A percentile compares a stretch with the other conserved stretches of the same genome.
These are phyloP conservation scores for Trypanosoma congolense DNA, from an alignment of 208 protist genomes.

Conservation along the genomic window DNA sequence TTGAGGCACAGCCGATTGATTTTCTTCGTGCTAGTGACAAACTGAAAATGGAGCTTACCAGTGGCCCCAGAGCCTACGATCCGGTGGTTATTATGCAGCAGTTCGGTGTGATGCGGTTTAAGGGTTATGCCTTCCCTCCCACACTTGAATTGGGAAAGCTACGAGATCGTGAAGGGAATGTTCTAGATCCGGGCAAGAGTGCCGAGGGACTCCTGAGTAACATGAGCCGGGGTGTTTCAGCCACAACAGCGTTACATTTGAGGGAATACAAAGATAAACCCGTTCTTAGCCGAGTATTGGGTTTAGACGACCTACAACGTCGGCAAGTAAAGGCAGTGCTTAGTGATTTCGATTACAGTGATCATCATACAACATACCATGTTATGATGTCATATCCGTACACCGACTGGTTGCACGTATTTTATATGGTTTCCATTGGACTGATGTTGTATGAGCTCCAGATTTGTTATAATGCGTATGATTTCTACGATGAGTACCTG, in stretches of 20 bases:
- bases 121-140: conserved; percentile 85
- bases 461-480: conserved; percentile 53
- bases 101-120: conserved; percentile 69
- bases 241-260: conserved; percentile 18
- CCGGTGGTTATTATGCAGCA: conserved; percentile 78
- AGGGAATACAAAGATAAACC: conserved; percentile 48
- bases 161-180: conserved; percentile 27
- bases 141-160: conserved; percentile 71
- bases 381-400: conserved; percentile 91
- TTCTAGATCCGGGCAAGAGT: conserved; percentile 3
- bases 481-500: conserved; percentile 87
- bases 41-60: conserved; percentile 53
- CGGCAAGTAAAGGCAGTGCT: conserved; percentile 84
- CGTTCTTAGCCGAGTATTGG: conserved; percentile 55
- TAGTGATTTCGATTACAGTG: conserved; percentile 77
- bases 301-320: conserved; percentile 74
- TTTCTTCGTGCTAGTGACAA: conserved; percentile 56
- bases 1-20: conserved; percentile 73
- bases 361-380: conserved; percentile 76
- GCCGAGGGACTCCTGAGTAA: neutral
- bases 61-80: conserved; percentile 70
- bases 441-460: conserved; percentile 72
- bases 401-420: conserved; percentile 78
- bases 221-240: conserved; percentile 3
- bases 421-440: conserved; percentile 76